Percentiles rank a stretch among this genome's conserved stretches.
These are phyloP conservation scores for Cryoendolithus antarcticus DNA, from an alignment of 2,329 filamentous ascomycete species.

Conservation along the genomic window DNA sequence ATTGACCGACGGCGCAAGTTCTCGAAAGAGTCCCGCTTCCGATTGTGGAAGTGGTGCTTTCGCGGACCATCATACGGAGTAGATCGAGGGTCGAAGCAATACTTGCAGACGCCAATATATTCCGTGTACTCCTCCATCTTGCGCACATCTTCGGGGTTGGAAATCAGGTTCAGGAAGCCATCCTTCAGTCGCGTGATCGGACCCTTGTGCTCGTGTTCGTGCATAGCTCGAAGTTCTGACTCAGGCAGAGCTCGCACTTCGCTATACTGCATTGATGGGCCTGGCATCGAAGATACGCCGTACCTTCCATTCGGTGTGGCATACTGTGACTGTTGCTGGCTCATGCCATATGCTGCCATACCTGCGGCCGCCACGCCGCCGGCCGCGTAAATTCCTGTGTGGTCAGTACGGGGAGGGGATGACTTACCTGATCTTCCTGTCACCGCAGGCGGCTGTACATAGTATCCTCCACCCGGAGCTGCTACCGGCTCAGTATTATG, in stretches of 20 bases:
- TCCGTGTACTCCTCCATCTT: constrained; percentile 58
- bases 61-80: constrained; percentile 46
- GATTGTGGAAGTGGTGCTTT: constrained; percentile 43
- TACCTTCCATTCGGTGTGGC: no score
- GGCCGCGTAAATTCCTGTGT: constrained; percentile 33
- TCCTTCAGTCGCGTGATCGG: constrained; percentile 49
- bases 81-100: constrained; percentile 51
- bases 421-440: constrained; percentile 29
- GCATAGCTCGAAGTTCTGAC: constrained; percentile 5
- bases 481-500: constrained; percentile 7
- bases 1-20: constrained; percentile 16
- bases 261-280: constrained; percentile 5
- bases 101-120: constrained; percentile 51
- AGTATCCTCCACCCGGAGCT: constrained; percentile 7
- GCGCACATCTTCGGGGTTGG: constrained; percentile 44
- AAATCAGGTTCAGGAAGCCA: constrained; percentile 32
- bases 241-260: constrained; percentile 2
- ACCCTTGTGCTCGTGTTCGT: constrained; percentile 39
- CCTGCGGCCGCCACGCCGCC: constrained; percentile 35
- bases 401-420: constrained; percentile 30
- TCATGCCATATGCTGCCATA: constrained; percentile 28
- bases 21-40: constrained; percentile 19
- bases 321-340: constrained; percentile 24
- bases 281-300: neutral
- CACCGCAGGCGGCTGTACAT: constrained; percentile 5